phyloP scores from a whole-genome alignment of 228 moss, liverwort and hornwort species.

The Sphagnum magellanicum region DNA sequence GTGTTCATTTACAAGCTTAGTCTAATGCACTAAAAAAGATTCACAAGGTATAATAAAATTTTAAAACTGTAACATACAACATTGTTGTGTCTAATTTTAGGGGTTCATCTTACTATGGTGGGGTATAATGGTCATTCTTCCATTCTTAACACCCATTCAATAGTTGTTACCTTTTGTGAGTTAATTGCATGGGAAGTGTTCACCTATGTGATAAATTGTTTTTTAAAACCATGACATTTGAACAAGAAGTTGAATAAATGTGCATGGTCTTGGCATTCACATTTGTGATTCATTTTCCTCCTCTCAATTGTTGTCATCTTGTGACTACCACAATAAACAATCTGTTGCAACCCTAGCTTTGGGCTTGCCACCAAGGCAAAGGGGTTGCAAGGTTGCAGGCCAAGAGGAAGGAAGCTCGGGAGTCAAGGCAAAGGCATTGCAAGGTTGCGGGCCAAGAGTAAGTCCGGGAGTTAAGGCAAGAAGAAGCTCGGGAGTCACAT shows the following conservation, averaged over 20 bases:
- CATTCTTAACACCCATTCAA: conserved; percentile 89
- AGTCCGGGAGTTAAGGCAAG: too few relatives aligned
- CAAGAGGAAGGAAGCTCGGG: too few relatives aligned
- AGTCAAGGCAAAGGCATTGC: too few relatives aligned
- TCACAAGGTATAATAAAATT: too few relatives aligned
- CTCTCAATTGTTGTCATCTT: conserved; percentile 71
- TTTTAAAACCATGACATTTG: conserved; percentile 59
- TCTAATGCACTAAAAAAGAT: too few relatives aligned
- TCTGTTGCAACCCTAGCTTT: too few relatives aligned
- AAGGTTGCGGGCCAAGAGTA: too few relatives aligned
- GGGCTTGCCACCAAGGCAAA: too few relatives aligned
- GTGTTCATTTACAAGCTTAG: too few relatives aligned
- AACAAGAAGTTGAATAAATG: conserved; percentile 75
- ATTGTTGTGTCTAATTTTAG: conserved; percentile 25
- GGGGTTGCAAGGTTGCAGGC: too few relatives aligned
- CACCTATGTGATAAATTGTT: conserved; percentile 68
- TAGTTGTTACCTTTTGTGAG: conserved; percentile 93
- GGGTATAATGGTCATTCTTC: conserved; percentile 79
- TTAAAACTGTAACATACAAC: too few relatives aligned
- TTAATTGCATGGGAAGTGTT: conserved; percentile 95
- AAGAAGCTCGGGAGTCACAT: too few relatives aligned
- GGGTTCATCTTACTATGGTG: conserved; percentile 95
- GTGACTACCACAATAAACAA: conserved; percentile 75
- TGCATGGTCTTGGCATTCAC: conserved; percentile 77
- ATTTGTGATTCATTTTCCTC: conserved; percentile 82